Percentiles rank a stretch among this genome's conserved stretches.
These are phyloP conservation scores for Fusarium devonianum DNA, from an alignment of 2,329 filamentous ascomycete genomes.

Conservation along the genomic window DNA sequence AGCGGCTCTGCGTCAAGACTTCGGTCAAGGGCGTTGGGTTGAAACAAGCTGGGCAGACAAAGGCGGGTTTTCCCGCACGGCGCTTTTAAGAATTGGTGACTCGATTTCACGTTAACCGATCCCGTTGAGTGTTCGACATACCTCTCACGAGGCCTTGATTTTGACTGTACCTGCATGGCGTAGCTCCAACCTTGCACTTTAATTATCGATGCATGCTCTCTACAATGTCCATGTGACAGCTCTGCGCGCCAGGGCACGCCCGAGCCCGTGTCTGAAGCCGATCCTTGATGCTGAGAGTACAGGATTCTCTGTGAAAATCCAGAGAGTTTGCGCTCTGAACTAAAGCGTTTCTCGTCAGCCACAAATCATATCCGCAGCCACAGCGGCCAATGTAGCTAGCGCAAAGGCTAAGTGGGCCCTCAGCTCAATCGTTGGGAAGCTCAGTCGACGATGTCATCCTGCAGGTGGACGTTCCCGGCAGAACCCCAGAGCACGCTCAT, in stretches of 20 bases:
- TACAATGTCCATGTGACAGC: not conserved
- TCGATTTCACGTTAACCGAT: constrained; percentile 63
- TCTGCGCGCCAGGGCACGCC: too few relatives aligned
- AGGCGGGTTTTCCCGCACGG: constrained; percentile 54
- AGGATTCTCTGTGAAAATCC: too few relatives aligned
- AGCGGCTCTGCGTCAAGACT: constrained; percentile 58
- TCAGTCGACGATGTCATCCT: constrained; percentile 34
- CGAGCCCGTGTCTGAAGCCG: too few relatives aligned
- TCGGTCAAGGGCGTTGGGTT: constrained; percentile 58
- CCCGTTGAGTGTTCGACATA: constrained; percentile 71
- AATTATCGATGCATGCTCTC: not conserved
- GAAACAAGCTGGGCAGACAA: constrained; percentile 65
- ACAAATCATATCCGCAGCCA: not conserved
- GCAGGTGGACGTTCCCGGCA: constrained; percentile 24
- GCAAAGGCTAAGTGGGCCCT: constrained; percentile 23
- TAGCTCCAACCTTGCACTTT: not conserved
- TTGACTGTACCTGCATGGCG: not conserved
- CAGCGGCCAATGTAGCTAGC: not conserved
- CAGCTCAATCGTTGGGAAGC: constrained; percentile 39
- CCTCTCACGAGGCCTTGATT: constrained; percentile 9
- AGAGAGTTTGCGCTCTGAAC: too few relatives aligned
- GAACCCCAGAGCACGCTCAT: constrained; percentile 22
- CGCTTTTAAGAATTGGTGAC: constrained; percentile 71
- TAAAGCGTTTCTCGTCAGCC: too few relatives aligned
- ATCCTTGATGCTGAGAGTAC: too few relatives aligned